phyloP scores from a whole-genome alignment of 768 basidiomycete species.

The Candolleomyces efflorescens region DNA sequence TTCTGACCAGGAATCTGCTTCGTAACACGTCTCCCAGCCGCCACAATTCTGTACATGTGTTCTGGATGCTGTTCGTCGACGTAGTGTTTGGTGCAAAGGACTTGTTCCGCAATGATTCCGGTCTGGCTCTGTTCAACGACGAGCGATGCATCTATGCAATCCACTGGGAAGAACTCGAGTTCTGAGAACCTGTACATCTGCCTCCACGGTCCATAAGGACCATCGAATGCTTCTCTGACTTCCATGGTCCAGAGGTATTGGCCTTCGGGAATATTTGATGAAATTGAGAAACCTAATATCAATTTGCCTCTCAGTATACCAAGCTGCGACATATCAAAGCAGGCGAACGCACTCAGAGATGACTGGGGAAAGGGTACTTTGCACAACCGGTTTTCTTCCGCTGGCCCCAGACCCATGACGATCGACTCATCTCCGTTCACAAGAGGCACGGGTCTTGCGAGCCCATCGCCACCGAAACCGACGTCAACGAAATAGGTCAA shows the following conservation, averaged over 20 bases:
- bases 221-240: slow-evolving; percentile 9
- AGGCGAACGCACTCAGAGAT: not conserved
- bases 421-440: not conserved
- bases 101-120: slow-evolving; percentile 20
- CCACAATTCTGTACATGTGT: slow-evolving; percentile 14
- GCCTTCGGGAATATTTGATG: not conserved
- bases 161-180: slow-evolving; percentile 20
- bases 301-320: not conserved
- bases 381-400: not conserved
- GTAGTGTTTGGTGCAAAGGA: slow-evolving; percentile 20
- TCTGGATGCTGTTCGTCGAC: slow-evolving; percentile 19
- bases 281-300: not conserved
- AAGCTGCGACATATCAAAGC: not conserved
- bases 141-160: slow-evolving; percentile 20
- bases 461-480: slow-evolving; percentile 19
- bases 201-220: not conserved
- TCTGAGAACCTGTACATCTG: slow-evolving; percentile 18
- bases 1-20: slow-evolving; percentile 14
- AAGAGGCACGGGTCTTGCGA: slow-evolving; percentile 1
- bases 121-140: slow-evolving; percentile 16
- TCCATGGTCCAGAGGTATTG: slow-evolving; percentile 15
- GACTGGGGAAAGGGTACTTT: not conserved
- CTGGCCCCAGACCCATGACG: not conserved
- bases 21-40: slow-evolving; percentile 22
- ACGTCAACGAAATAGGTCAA: slow-evolving; percentile 28